Percentiles rank a stretch among this genome's conserved stretches.
These are phyloP conservation scores for Rhododendron mucronatum DNA, from an alignment of 148 eudicot species.

Conservation along the genomic window DNA sequence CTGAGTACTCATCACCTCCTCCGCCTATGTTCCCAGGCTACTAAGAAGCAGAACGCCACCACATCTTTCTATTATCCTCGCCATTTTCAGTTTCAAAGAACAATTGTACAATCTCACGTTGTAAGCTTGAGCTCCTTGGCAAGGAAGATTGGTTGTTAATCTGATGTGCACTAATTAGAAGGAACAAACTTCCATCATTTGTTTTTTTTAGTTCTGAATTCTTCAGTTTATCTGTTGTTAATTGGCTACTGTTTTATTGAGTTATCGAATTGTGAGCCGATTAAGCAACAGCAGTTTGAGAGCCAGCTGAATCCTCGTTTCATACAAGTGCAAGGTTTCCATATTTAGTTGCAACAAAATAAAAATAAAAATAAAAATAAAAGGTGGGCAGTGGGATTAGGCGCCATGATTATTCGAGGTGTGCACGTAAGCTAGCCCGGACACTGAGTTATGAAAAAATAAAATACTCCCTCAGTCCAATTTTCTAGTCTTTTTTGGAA, in stretches of 20 bases:
- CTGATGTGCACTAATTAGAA: neutral
- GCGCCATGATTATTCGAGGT: too few species aligned
- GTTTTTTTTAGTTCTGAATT: neutral
- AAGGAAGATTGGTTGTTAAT: neutral
- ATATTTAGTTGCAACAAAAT: neutral
- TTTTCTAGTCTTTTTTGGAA: neutral
- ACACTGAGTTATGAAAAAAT: too few species aligned
- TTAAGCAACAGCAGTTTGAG: neutral
- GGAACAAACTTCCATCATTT: too few species aligned
- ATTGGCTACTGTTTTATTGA: neutral
- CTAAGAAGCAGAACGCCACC: slow-evolving; percentile 5
- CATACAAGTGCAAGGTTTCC: neutral
- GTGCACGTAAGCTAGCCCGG: neutral
- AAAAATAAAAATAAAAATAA: rapidly evolving
- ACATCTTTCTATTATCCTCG: neutral
- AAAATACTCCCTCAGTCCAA: neutral
- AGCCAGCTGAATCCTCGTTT: neutral
- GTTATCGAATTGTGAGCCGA: neutral
- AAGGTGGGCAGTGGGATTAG: too few species aligned
- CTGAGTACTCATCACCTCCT: slow-evolving; percentile 54
- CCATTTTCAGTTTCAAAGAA: neutral
- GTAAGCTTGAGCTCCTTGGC: neutral
- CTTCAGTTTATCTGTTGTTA: neutral
- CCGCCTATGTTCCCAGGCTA: slow-evolving; percentile 48
- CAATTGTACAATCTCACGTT: neutral